Base-by-base conservation (phyloP, 768 basidiomycete species). In the Sarcodon sp. region DNA sequence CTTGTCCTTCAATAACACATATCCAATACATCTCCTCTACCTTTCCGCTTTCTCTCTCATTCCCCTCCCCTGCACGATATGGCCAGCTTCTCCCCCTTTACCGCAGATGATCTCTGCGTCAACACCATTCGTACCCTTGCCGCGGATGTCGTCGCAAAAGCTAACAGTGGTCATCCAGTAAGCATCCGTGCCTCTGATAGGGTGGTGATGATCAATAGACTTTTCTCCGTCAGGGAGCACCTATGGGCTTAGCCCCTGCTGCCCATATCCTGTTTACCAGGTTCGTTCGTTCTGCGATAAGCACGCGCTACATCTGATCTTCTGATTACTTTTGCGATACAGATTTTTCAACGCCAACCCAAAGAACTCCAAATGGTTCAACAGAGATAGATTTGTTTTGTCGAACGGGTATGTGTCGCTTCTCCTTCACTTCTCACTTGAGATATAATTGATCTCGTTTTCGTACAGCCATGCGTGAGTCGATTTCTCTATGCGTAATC, bases 91-190 rank as follows among this genome's bases (percentile, higher is more conserved):
- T 52, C 51, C 38, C 48, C 64, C 38, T 53, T 65, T 13, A 43
- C 56, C 50, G 53, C 69, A 46, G 86, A 88, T 60, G 69, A 75
- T 51, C 58, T 71, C 49, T 71, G 79, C 55, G 70, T 87, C 54
- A 75, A 80, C 48, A 83, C 83, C 48, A 87, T 86, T 64, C 80
- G 85, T 50, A 75, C 79, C 37, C 77, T 88, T 51, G 80, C 84
- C 48, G 82, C 77, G 35, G 83, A 83, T 69, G 72, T 80, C 55
- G 85, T 87, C 43, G 80, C 66, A 54, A 87, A 89, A 68, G 85
- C 90, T 59, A 94, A 94, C 78, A 91, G 88, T 56, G 91, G 91
- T 50, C 91, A 93, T 66, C 91, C 88, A 89, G 89, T 83, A 51
- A 44, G 71, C 53, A 35, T 35, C 18, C 6, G 36, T 38, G 21